Percentiles rank a stretch among this genome's conserved stretches.
phyloP scores from a whole-genome alignment of 345 rosid genomes.

The Limnanthes douglasii region DNA sequence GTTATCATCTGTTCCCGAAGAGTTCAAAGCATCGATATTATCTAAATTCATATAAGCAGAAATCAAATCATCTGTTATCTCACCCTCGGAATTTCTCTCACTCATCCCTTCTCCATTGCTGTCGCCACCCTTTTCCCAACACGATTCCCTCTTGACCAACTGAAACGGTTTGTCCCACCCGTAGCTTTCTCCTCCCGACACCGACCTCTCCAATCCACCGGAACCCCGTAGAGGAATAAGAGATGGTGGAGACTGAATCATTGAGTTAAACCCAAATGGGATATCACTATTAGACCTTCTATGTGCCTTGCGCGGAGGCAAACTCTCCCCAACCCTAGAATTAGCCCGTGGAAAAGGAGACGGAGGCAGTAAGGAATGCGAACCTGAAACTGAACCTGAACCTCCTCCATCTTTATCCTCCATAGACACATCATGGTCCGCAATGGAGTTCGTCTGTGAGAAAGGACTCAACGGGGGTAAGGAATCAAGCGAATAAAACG shows the following conservation, averaged over 20 bases:
- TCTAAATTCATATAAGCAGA: slow-evolving; percentile 59
- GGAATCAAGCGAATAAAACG: slow-evolving; percentile 41
- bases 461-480: slow-evolving; percentile 40
- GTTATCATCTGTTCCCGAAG: slow-evolving; percentile 43
- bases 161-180: slow-evolving; percentile 25
- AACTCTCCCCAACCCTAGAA: slow-evolving; percentile 38
- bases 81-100: slow-evolving; percentile 33
- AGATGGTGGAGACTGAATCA: slow-evolving; percentile 44
- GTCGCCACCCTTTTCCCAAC: slow-evolving; percentile 5
- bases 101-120: slow-evolving; percentile 22
- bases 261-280: slow-evolving; percentile 46
- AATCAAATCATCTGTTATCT: slow-evolving; percentile 43
- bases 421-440: slow-evolving; percentile 48
- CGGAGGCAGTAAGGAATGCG: slow-evolving; percentile 48
- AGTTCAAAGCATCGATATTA: slow-evolving; percentile 42
- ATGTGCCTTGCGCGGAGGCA: slow-evolving; percentile 78
- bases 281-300: slow-evolving; percentile 84
- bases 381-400: slow-evolving; percentile 15
- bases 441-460: slow-evolving; percentile 15
- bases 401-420: slow-evolving; percentile 36
- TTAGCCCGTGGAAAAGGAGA: slow-evolving; percentile 40
- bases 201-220: slow-evolving; percentile 28
- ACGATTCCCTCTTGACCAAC: slow-evolving; percentile 29
- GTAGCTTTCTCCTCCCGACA: slow-evolving; percentile 28
- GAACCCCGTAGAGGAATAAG: slow-evolving; percentile 34